These are phyloP conservation scores for Plasmodium fragile DNA, from an alignment of 169 alveolate genomes.

Conservation along the genomic window DNA sequence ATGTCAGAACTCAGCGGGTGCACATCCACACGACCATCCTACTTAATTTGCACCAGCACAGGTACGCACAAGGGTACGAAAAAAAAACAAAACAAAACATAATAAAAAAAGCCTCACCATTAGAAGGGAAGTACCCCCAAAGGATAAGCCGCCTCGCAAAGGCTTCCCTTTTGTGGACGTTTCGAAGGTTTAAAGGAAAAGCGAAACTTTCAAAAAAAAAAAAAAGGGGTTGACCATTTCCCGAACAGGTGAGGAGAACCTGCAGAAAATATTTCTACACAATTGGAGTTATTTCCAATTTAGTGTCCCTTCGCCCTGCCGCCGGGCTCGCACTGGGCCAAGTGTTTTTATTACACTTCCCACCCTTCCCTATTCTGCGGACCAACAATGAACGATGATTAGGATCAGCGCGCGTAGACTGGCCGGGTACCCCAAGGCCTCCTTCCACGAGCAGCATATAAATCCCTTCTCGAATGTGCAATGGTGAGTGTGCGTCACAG, in stretches of 20 bases:
- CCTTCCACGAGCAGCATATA: constrained; percentile 87
- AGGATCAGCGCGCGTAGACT: constrained; percentile 26
- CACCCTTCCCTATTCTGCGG: neutral
- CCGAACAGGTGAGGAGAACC: neutral
- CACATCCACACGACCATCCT: neutral
- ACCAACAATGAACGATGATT: constrained; percentile 58
- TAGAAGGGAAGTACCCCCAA: neutral
- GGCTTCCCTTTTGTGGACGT: neutral
- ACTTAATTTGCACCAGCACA: neutral
- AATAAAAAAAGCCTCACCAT: neutral
- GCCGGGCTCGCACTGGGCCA: neutral
- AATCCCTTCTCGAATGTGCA: constrained; percentile 91
- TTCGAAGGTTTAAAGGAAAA: neutral
- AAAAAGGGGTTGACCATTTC: neutral
- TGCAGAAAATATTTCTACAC: neutral
- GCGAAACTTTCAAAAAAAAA: neutral
- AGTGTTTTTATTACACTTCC: neutral
- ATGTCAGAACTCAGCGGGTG: neutral
- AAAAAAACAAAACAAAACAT: neutral
- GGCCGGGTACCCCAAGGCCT: constrained; percentile 81
- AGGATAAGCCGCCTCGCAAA: neutral
- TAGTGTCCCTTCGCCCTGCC: neutral
- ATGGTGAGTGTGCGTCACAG: constrained; percentile 79
- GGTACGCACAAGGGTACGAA: neutral
- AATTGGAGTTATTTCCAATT: neutral